Conservation (phyloP, 2,329 filamentous ascomycete species). For the Grosmannia huntii region DNA sequence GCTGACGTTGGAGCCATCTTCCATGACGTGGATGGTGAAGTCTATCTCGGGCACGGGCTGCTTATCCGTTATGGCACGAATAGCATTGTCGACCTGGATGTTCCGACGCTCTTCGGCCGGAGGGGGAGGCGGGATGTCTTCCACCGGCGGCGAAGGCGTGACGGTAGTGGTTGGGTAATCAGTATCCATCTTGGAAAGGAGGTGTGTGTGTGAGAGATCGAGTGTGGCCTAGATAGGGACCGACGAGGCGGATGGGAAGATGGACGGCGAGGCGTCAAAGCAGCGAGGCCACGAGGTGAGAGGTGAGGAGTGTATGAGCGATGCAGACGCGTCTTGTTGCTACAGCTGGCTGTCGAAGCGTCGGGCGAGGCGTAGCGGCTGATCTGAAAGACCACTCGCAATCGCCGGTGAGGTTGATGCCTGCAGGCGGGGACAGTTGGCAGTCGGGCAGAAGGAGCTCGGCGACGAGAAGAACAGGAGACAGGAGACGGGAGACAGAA, state of each 20-base stretch:
- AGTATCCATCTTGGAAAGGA: conserved; percentile 29
- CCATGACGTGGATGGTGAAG: conserved; percentile 97
- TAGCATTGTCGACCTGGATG: conserved; percentile 71
- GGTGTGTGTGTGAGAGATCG: background rate
- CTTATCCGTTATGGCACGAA: conserved; percentile 88
- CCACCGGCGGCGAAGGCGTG: conserved; percentile 15
- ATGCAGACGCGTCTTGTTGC: too few species aligned
- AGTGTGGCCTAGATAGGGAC: background rate
- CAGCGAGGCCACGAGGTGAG: background rate
- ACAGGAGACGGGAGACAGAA: background rate
- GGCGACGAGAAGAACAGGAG: background rate
- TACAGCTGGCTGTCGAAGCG: background rate
- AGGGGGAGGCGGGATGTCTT: background rate
- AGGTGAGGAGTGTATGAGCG: background rate
- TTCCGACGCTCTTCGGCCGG: conserved; percentile 32
- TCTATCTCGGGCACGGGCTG: conserved; percentile 95
- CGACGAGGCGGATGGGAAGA: background rate
- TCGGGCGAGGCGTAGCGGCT: background rate
- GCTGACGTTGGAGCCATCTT: conserved; percentile 90
- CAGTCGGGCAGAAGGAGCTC: background rate
- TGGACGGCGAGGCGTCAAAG: background rate
- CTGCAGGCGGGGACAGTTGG: background rate
- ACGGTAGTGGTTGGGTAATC: conserved; percentile 25
- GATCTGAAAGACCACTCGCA: background rate
- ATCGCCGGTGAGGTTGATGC: background rate